Percentiles rank a stretch among this genome's conserved stretches.
phyloP scores from a whole-genome alignment of 805 yeast genomes.

The Candida andamanensis region DNA sequence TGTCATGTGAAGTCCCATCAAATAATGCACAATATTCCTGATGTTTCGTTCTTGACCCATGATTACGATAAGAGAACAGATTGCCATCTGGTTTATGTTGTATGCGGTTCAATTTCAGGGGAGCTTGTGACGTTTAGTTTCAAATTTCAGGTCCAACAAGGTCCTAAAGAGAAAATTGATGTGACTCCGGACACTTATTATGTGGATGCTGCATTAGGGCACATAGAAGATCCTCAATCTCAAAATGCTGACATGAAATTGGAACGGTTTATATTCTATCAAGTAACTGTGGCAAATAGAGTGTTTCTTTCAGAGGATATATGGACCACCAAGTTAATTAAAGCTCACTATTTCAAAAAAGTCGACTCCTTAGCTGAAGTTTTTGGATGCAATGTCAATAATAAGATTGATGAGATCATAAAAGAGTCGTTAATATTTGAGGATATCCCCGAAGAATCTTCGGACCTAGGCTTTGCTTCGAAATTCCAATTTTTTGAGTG shows the following conservation, averaged over 20 bases:
- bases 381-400: slow-evolving; percentile 43
- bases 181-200: slow-evolving; percentile 13
- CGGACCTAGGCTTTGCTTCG: slow-evolving; percentile 32
- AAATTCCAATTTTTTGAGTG: slow-evolving; percentile 30
- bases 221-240: slow-evolving; percentile 12
- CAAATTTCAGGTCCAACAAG: slow-evolving; percentile 18
- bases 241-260: slow-evolving; percentile 11
- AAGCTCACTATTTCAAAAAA: slow-evolving; percentile 38
- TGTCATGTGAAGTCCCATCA: slow-evolving; percentile 34
- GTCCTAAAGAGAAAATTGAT: slow-evolving; percentile 20
- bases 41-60: slow-evolving; percentile 33
- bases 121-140: slow-evolving; percentile 40
- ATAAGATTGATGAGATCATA: slow-evolving; percentile 22
- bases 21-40: slow-evolving; percentile 53
- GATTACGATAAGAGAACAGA: slow-evolving; percentile 11
- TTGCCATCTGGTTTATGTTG: slow-evolving; percentile 22
- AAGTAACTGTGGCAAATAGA: slow-evolving; percentile 27
- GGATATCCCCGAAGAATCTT: slow-evolving; percentile 3
- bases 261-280: slow-evolving; percentile 16
- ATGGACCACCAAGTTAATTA: slow-evolving; percentile 48
- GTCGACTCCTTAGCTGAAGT: slow-evolving; percentile 46
- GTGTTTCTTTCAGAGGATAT: slow-evolving; percentile 41
- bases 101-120: slow-evolving; percentile 44
- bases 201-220: slow-evolving; percentile 24
- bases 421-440: slow-evolving; percentile 40